Percentiles rank a stretch among this genome's conserved stretches.
These are phyloP conservation scores for Euphorbia pulcherrima DNA, from an alignment of 345 rosid species.

Conservation along the genomic window DNA sequence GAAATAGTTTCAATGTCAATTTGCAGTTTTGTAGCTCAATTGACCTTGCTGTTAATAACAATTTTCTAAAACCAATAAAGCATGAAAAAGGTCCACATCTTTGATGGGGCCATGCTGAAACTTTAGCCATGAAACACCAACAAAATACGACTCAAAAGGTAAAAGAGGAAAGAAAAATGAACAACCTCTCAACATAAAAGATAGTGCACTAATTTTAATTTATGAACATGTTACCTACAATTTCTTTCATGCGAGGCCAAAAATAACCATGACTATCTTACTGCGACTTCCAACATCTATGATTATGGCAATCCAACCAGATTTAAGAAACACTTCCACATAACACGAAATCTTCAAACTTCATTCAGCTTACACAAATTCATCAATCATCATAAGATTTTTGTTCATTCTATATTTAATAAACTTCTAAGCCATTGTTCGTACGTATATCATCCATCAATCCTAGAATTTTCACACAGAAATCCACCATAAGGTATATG, in stretches of 20 bases:
- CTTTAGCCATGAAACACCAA: constrained; percentile 14
- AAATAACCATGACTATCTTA: not conserved
- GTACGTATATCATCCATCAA: too few relatives aligned
- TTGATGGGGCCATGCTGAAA: constrained; percentile 12
- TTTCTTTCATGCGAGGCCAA: not conserved
- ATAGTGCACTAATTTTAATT: not conserved
- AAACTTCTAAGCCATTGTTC: not conserved
- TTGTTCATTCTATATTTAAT: not conserved
- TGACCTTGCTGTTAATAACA: not conserved
- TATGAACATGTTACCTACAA: not conserved
- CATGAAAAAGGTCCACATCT: constrained; percentile 2
- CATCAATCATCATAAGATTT: not conserved
- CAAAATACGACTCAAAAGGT: not conserved
- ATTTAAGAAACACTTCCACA: constrained; percentile 3
- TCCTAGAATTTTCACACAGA: not conserved
- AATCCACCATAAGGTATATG: not conserved
- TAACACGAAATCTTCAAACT: not conserved
- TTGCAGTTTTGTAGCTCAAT: not conserved
- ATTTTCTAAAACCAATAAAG: constrained; percentile 8
- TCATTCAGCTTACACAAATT: not conserved
- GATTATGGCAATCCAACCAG: not conserved
- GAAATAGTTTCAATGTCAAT: not conserved
- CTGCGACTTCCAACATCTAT: not conserved
- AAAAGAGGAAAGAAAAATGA: not conserved
- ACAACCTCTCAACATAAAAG: not conserved